These are phyloP conservation scores for Amanita exitialis DNA, from an alignment of 768 basidiomycete genomes.

Conservation along the genomic window DNA sequence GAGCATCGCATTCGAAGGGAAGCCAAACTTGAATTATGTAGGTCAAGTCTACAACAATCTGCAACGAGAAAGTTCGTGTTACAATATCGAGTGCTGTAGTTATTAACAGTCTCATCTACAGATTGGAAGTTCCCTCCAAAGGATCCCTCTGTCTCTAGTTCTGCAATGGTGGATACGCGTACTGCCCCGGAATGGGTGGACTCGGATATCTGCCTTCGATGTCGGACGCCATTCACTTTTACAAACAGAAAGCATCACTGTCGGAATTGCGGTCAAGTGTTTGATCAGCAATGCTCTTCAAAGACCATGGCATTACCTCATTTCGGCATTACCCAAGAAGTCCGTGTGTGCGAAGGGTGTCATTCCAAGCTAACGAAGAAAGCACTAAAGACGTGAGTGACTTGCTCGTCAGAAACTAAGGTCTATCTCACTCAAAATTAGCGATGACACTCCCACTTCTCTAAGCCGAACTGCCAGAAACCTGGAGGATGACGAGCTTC, in stretches of 20 bases:
- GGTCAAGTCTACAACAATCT: slow-evolving; percentile 74
- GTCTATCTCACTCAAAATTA: slow-evolving; percentile 1
- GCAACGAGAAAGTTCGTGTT: slow-evolving; percentile 56
- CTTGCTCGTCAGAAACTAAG: not conserved
- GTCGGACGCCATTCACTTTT: slow-evolving; percentile 83
- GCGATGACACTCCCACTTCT: slow-evolving; percentile 26
- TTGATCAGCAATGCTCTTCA: slow-evolving; percentile 88
- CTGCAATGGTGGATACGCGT: slow-evolving; percentile 85
- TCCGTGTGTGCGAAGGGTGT: slow-evolving; percentile 91
- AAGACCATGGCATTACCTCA: slow-evolving; percentile 80
- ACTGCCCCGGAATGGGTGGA: slow-evolving; percentile 97
- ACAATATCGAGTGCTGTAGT: not conserved
- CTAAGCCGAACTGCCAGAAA: slow-evolving; percentile 51
- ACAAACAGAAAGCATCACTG: slow-evolving; percentile 99
- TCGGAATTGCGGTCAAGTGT: slow-evolving; percentile 94
- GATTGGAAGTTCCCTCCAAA: slow-evolving; percentile 83
- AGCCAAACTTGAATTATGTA: slow-evolving; percentile 61
- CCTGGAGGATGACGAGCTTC: slow-evolving; percentile 77
- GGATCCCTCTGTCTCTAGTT: slow-evolving; percentile 55
- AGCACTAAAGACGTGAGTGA: slow-evolving; percentile 39
- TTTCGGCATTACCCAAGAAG: slow-evolving; percentile 87
- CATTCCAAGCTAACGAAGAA: slow-evolving; percentile 66
- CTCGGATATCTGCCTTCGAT: slow-evolving; percentile 89
- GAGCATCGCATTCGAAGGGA: slow-evolving; percentile 85
- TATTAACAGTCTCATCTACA: slow-evolving; percentile 16